Percentiles rank a stretch among this genome's conserved stretches.
Evolutionary conservation across 148 eudicot species (phyloP).

Genomic region (Bassia scoparia): DNA sequence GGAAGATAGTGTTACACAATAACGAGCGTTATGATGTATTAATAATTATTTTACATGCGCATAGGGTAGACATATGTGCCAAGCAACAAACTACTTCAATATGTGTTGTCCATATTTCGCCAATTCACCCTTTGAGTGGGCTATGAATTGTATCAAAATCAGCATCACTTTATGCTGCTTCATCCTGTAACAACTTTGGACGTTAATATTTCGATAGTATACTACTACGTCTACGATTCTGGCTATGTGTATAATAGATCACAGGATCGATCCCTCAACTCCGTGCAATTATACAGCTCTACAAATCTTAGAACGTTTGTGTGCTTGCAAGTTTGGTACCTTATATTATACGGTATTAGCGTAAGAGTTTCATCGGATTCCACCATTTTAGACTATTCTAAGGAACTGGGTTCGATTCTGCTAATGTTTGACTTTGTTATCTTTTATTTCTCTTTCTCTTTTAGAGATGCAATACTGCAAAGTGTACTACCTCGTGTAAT

Average conservation of each 20-base stretch:
- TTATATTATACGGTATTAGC: background rate
- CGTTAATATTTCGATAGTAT: background rate
- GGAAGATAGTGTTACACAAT: no score
- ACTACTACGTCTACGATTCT: no score
- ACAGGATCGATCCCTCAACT: no score
- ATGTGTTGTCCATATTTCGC: background rate
- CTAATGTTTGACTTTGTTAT: slow-evolving; percentile 24
- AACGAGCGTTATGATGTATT: no score
- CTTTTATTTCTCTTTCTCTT: slow-evolving; percentile 14
- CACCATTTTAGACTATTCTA: background rate
- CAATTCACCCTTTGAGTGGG: no score
- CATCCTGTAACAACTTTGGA: background rate
- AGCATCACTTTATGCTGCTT: background rate
- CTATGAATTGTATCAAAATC: background rate
- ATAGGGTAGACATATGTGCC: background rate
- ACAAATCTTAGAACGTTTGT: background rate
- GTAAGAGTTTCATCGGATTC: slow-evolving; percentile 26
- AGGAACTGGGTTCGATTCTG: slow-evolving; percentile 31
- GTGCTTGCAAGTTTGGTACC: background rate
- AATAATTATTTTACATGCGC: no score
- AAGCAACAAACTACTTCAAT: background rate
- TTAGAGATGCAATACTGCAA: slow-evolving; percentile 26
- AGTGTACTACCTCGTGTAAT: no score
- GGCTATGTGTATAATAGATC: no score
- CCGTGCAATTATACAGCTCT: no score